A percentile compares a stretch with the other conserved stretches of the same genome.
Evolutionary conservation across 495 filamentous ascomycete genomes (phyloP).

Genomic region (Articulospora tetracladia): DNA sequence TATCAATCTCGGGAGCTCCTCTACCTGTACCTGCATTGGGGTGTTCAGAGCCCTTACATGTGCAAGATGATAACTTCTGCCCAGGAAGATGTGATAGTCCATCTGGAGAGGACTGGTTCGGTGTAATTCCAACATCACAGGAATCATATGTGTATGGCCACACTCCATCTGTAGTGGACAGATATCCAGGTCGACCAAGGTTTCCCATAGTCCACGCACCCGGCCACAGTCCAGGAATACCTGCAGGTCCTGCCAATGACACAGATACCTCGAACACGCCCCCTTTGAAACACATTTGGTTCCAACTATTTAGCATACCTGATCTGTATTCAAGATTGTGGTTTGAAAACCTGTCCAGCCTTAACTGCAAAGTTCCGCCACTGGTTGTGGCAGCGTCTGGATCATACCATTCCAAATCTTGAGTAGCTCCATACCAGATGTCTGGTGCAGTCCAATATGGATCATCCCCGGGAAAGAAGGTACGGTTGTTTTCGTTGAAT

Average conservation of each 20-base stretch:
- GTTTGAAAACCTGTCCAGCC: slow-evolving; percentile 61
- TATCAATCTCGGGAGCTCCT: slow-evolving; percentile 75
- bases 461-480: slow-evolving; percentile 73
- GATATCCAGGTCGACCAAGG: slow-evolving; percentile 64
- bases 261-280: slow-evolving; percentile 73
- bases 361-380: slow-evolving; percentile 63
- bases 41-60: slow-evolving; percentile 62
- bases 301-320: slow-evolving; percentile 79
- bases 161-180: slow-evolving; percentile 64
- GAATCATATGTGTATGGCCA: slow-evolving; percentile 77
- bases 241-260: slow-evolving; percentile 65
- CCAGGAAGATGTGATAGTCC: slow-evolving; percentile 68
- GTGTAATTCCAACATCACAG: slow-evolving; percentile 71
- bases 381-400: slow-evolving; percentile 69
- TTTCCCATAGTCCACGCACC: slow-evolving; percentile 81
- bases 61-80: slow-evolving; percentile 68
- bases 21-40: slow-evolving; percentile 66
- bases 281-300: slow-evolving; percentile 73
- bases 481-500: slow-evolving; percentile 64
- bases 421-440: slow-evolving; percentile 55
- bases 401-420: slow-evolving; percentile 81
- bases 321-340: slow-evolving; percentile 67
- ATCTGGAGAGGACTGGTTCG: slow-evolving; percentile 66
- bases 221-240: slow-evolving; percentile 70
- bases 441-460: slow-evolving; percentile 50